These are phyloP conservation scores for Borovskyia barvae DNA, from an alignment of 208 protist species.

Conservation along the genomic window DNA sequence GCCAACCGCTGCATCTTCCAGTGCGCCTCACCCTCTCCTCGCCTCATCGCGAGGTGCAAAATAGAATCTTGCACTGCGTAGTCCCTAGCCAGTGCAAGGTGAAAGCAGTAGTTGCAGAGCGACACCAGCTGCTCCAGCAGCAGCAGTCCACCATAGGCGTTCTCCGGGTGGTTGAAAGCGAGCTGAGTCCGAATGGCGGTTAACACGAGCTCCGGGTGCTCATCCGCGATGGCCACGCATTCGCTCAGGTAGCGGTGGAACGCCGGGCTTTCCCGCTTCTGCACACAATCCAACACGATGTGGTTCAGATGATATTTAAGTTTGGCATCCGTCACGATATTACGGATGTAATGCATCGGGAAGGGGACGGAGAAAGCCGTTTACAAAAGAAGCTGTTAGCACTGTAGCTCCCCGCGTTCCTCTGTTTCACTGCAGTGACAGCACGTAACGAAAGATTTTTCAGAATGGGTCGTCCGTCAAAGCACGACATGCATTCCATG, in stretches of 20 bases:
- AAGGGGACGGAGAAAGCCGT: background rate
- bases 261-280: constrained; percentile 13
- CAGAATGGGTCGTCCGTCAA: no score
- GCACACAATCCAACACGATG: constrained; percentile 40
- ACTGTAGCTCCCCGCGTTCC: background rate
- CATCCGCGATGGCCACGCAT: constrained; percentile 55
- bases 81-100: constrained; percentile 61
- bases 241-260: constrained; percentile 25
- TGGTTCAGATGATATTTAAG: constrained; percentile 45
- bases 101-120: constrained; percentile 73
- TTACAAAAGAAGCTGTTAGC: background rate
- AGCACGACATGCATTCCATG: no score
- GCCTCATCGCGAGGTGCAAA: constrained; percentile 45
- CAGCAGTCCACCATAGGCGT: constrained; percentile 41
- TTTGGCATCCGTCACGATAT: constrained; percentile 45
- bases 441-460: no score
- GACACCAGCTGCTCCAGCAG: constrained; percentile 79
- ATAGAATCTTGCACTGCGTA: constrained; percentile 58
- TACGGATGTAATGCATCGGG: constrained; percentile 71
- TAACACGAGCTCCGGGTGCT: constrained; percentile 54
- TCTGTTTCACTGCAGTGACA: no score
- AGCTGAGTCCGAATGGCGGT: constrained; percentile 40
- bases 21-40: constrained; percentile 49
- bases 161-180: constrained; percentile 23
- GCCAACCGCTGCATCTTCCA: constrained; percentile 60